A percentile compares a stretch with the other conserved stretches of the same genome.
Conservation (phyloP, 441 rosid genomes). For the Brassica balearica region DNA sequence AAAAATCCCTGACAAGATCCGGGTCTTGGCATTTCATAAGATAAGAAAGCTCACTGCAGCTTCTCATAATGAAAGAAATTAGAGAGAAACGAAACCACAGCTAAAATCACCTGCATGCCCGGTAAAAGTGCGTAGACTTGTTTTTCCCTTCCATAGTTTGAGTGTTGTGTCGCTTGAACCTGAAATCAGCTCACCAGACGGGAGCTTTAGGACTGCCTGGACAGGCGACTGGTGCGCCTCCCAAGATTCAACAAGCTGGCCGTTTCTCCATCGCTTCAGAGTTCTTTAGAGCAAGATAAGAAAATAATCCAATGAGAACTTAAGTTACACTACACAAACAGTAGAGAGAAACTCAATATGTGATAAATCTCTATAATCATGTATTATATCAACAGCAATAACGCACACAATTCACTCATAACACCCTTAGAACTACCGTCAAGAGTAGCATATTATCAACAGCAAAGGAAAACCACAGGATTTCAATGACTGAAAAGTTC, state of each 20-base stretch:
- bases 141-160: conserved; percentile 94
- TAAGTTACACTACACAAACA: conserved; percentile 27
- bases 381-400: conserved; percentile 7
- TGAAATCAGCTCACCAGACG: conserved; percentile 94
- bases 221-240: conserved; percentile 91
- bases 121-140: conserved; percentile 72
- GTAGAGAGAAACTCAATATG: neutral
- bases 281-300: conserved; percentile 56
- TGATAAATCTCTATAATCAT: conserved; percentile 1
- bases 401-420: conserved; percentile 8
- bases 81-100: neutral
- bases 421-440: neutral
- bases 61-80: conserved; percentile 25
- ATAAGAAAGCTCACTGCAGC: neutral
- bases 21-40: conserved; percentile 17
- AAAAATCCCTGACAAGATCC: conserved; percentile 15
- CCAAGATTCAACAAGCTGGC: conserved; percentile 83
- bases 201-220: conserved; percentile 82
- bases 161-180: conserved; percentile 90
- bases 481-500: no score
- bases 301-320: conserved; percentile 19
- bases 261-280: conserved; percentile 85
- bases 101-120: conserved; percentile 83
- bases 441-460: neutral
- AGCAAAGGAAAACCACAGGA: neutral